Base-by-base conservation (phyloP, 129 eudicot genomes). In the Saussurea involucrata region DNA sequence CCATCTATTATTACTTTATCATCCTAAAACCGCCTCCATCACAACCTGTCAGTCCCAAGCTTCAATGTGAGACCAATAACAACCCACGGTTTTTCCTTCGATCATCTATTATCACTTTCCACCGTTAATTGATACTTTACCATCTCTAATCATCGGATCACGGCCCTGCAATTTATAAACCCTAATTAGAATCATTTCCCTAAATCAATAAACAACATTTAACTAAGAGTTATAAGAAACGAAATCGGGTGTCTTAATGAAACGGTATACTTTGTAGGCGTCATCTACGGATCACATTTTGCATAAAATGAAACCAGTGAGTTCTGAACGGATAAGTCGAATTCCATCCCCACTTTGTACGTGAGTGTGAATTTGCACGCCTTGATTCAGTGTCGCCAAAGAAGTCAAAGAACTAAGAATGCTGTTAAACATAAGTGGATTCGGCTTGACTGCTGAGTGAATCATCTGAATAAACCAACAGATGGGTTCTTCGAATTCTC, bases 221-320 rank as follows among this genome's bases (percentile, higher is more conserved):
- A n/a, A n/a, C n/a, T n/a, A n/a, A 0, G 95, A 86, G 63, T 93
- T 93, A 33, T 83, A 88, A 24, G 98, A 90, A 42, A 90, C 89
- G 27, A 75, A 73, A 83, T 88, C 85, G 29, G 90, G 96, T 63
- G 63, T 24, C 29, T 9, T 44, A 69, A 90, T 84, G 33, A 85
- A 85, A 65, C 31, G 29, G 63, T 90, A 93, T 46, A 85, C 70
- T 24, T 40, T 69, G 57, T 60, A 84, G 20, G 98, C 96, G 44
- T 88, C 90, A 15, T 64, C 33, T 9, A 88, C 82, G 67, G 70
- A 71, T 66, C 98, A 71, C 96, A 88, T 37, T 90, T 93, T 8
- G 92, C 84, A 61, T 86, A 88, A 83, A 90, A 86, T 2, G 96
- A 86, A 60, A 93, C 76, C 11, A 93, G 68, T 17, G 98, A 76